Base-by-base conservation (phyloP, 179 eudicot genomes). In the Silene noctiflora region DNA sequence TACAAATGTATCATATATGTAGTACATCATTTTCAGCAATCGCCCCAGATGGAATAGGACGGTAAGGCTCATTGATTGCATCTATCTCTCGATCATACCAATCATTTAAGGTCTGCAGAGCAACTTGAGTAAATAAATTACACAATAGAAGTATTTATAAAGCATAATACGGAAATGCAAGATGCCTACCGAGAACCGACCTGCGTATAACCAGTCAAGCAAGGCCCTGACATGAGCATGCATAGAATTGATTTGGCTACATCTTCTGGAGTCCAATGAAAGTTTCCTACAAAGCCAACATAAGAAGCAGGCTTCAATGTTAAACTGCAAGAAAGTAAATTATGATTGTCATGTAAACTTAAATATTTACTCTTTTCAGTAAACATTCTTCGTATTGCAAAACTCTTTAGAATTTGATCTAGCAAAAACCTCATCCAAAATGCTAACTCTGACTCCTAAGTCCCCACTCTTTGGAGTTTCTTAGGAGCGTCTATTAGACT, bases 11-110 rank as follows among this genome's bases (percentile, higher is more conserved):
- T 12, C 63, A 68, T 20, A 55, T 24, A 14, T 80, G 6, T 3
- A 51, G 58, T 14, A 95, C 97, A 91, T 95, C 99, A 74, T 82
- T 84, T 87, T 89, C 97, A 25, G 90, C 81, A 81, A 95, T 91
- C 69, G 89, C 99, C 61, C 99, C 99, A 17, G 97, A 95, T 46
- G 99, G 99, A 77, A 95, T 95, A 51, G 97, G 97, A 76, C 97
- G 97, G 76, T 95, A 95, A 69, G 99, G 99, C 86, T 95, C 97
- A 80, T 95, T 95, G 74, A 93, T 95, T 60, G 99, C 99, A 87
- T 93, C 97, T 77, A 95, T 93, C 17, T 93, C 97, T 83, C 97
- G 90, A 76, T 95, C 99, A 78, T 93, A 95, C 99, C 99, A 94
- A 83, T 94, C 99, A 86, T 95, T 95, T 68, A 93, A 76, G 10